Base-by-base conservation (phyloP, 129 eudicot genomes). In the Flaveria trinervia region DNA sequence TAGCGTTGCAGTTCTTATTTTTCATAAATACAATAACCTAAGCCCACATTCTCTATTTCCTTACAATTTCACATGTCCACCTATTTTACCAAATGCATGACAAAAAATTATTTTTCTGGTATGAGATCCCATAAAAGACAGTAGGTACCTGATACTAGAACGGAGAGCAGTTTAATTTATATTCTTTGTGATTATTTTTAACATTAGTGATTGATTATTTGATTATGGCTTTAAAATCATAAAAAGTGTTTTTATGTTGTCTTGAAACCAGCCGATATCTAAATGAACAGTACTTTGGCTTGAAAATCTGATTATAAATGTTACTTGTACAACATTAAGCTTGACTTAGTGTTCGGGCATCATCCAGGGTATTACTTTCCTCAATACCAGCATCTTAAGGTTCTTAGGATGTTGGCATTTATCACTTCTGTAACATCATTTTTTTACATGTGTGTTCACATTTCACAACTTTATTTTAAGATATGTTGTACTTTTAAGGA, bases 11-110 rank as follows among this genome's bases (percentile, higher is more conserved):
- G 25, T 39, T 36, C n/a, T 12, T 66, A 18, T 49, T 65, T 28
- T 22, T 76, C 14, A 65, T 76, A 50, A 48, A 26, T 48, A 14
- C 36, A 5, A 17, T 45, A 75, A 65, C 50, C 13, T 48, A 64
- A 75, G 5, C 17, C 61, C 7, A 26, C 51, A 4, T n/a, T 65
- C 41, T 45, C 45, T 61, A 45, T 46, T 25, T 46, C 2, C 17
- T 45, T 44, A 22, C 12, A 11, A 28, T 10, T 66, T 25, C 16
- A 25, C 25, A 3, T 64, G 64, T 48, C 56, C 16, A 4, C 39
- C 10, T 64, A 30, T n/a, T 33, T 49, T 49, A 20, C 7, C 2
- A 26, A 28, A 62, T 28, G 62, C 71, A 65, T 64, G 71, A 13
- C 62, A 56, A 56, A 2, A 56, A 3, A 36, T 73, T 48, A 10